Base-by-base conservation (phyloP, 1,284 basidiomycete species). In the Hypsizygus ulmarius region DNA sequence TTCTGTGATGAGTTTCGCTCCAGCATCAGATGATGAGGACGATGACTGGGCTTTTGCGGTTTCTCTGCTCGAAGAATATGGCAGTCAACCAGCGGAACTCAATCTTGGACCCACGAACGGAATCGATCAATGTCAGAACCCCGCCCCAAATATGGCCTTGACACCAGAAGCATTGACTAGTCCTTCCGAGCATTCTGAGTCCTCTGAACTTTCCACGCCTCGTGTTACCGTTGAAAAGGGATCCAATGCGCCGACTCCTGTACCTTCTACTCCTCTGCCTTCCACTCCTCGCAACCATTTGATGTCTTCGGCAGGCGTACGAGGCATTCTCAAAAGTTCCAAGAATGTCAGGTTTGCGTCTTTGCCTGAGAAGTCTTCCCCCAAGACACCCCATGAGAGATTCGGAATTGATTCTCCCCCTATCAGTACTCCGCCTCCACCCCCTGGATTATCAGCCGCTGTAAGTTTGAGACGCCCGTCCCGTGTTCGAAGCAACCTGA, bases 1-100 rank as follows among this genome's bases (percentile, higher is more conserved):
- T 32, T 50, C 43, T 28, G 48, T 32, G 6, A 51, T 47, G 21
- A 52, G 45, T 32, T 50, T 51, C 34, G 39, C 50, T 37, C 38
- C 43, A 33, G 34, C 44, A 29, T 49, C 54, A 21, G 45, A 54
- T 39, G 34, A 49, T 42, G 33, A 36, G 52, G 40, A 50, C 27
- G 70, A 78, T 39, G 76, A 79, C 35, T 78, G 74, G 75, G 70
- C 68, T 11, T 77, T 79, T 49, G 71, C 76, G 7, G 56, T 66
- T 21, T 65, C 60, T 15, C 57, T 71, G 27, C 45, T 70, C 44
- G 53, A 56, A 25, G 58, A 58, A 43, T 66, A 60, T 29, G 63
- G 57, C 10, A 47, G 36, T 51, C 52, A 58, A 43, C 40, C 39
- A 46, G 39, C 45, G 38, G 37, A 46, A 11, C 35, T 42, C 25